Evolutionary conservation across 2,329 filamentous ascomycete species (phyloP).

Genomic region (Colletotrichum costaricense): DNA sequence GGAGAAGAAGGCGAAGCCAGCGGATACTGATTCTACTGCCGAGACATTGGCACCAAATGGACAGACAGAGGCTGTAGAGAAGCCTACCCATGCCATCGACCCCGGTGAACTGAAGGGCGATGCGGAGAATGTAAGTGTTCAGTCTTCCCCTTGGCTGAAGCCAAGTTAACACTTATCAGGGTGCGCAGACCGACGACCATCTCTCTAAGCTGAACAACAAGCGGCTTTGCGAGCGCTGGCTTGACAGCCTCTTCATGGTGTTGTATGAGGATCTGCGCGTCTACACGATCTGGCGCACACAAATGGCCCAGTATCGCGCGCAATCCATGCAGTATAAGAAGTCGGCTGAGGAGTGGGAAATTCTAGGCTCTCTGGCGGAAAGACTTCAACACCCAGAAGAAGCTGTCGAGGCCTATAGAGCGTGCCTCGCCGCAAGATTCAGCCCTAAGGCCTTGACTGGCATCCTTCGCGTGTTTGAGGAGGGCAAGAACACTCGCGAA

Average conservation of each 20-base stretch:
- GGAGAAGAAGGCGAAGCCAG: slow-evolving; percentile 48
- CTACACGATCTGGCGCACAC: slow-evolving; percentile 99
- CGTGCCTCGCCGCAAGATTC: slow-evolving; percentile 88
- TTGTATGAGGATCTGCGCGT: slow-evolving; percentile 97
- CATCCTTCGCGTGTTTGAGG: slow-evolving; percentile 83
- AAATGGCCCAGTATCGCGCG: slow-evolving; percentile 94
- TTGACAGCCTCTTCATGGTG: slow-evolving; percentile 99
- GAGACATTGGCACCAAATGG: slow-evolving; percentile 45
- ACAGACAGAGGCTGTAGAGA: slow-evolving; percentile 68
- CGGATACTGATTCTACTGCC: slow-evolving; percentile 40
- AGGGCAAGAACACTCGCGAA: slow-evolving; percentile 81
- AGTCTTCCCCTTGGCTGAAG: neutral
- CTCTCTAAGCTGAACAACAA: slow-evolving; percentile 97
- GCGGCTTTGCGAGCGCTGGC: slow-evolving; percentile 95
- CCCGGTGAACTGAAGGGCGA: slow-evolving; percentile 82
- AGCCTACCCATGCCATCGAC: slow-evolving; percentile 82
- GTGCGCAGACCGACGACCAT: slow-evolving; percentile 73
- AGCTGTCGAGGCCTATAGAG: slow-evolving; percentile 91
- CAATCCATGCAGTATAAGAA: slow-evolving; percentile 97
- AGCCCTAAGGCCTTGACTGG: slow-evolving; percentile 92
- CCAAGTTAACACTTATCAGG: slow-evolving; percentile 53
- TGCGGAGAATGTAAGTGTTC: slow-evolving; percentile 71
- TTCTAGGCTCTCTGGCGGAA: slow-evolving; percentile 91
- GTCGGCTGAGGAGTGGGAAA: slow-evolving; percentile 97
- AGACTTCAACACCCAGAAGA: slow-evolving; percentile 93